Conservation (phyloP, 78 protist genomes). For the Dictyostelium brefeldianum region DNA sequence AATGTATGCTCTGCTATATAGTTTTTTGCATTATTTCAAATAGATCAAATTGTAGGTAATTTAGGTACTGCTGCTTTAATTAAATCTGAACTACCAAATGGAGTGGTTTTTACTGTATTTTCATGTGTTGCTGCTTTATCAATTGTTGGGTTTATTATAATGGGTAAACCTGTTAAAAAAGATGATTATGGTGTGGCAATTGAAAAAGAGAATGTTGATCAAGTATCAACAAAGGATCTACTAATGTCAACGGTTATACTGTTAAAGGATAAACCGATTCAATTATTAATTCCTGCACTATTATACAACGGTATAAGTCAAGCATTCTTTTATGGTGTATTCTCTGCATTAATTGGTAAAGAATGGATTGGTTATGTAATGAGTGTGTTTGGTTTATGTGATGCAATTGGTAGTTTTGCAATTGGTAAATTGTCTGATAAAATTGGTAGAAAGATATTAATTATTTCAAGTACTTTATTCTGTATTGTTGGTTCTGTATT, state of each 20-base stretch:
- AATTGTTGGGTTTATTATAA: background rate
- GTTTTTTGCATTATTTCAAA: slow-evolving; percentile 73
- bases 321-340: slow-evolving; percentile 54
- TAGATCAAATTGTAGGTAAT: slow-evolving; percentile 58
- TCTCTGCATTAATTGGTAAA: slow-evolving; percentile 20
- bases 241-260: slow-evolving; percentile 1
- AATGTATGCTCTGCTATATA: no score
- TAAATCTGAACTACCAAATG: no score
- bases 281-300: slow-evolving; percentile 15
- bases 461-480: background rate
- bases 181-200: background rate
- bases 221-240: background rate
- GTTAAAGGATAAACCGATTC: slow-evolving; percentile 41
- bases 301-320: slow-evolving; percentile 65
- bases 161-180: slow-evolving; percentile 6
- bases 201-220: background rate
- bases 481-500: slow-evolving; percentile 45
- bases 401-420: slow-evolving; percentile 37
- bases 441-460: slow-evolving; percentile 26
- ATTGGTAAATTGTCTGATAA: slow-evolving; percentile 36
- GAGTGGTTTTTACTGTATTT: slow-evolving; percentile 4
- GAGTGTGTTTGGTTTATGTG: slow-evolving; percentile 55
- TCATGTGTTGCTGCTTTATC: background rate
- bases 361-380: slow-evolving; percentile 5
- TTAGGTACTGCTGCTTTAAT: slow-evolving; percentile 24